These are phyloP conservation scores for Adenanthera pavonina DNA, from an alignment of 306 rosid genomes.

Conservation along the genomic window DNA sequence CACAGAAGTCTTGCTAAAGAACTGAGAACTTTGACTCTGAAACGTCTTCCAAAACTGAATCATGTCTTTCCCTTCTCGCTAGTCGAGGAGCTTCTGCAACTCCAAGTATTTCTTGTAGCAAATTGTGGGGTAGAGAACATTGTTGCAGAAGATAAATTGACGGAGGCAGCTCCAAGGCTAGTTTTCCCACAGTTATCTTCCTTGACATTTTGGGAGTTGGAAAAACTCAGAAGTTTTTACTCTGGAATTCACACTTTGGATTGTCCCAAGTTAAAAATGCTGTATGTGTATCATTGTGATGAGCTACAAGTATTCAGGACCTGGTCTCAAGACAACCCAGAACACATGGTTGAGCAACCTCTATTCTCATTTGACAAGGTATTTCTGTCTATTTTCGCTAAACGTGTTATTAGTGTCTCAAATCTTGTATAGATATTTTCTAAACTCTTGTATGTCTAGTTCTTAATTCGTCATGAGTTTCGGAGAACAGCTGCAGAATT, in stretches of 20 bases:
- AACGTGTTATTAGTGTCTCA: background rate
- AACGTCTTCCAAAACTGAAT: background rate
- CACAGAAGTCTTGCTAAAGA: too few relatives aligned
- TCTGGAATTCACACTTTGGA: background rate
- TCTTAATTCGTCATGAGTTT: background rate
- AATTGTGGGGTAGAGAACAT: slow-evolving; percentile 4
- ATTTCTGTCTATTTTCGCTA: background rate
- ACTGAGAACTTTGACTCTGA: background rate
- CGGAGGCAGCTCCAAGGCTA: background rate
- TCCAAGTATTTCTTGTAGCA: background rate
- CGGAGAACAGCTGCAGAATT: background rate
- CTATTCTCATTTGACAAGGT: background rate
- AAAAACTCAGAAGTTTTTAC: background rate
- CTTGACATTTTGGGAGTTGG: background rate
- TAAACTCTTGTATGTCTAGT: background rate
- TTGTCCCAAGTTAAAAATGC: background rate
- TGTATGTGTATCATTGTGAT: background rate
- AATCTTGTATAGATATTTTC: background rate
- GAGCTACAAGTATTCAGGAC: background rate
- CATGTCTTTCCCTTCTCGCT: slow-evolving; percentile 21
- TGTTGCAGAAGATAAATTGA: slow-evolving; percentile 11
- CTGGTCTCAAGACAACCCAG: background rate
- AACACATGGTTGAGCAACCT: background rate
- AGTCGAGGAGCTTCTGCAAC: slow-evolving; percentile 15
- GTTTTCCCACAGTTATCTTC: slow-evolving; percentile 12